These are phyloP conservation scores for Nemania bipapillata DNA, from an alignment of 2,329 filamentous ascomycete genomes.

Conservation along the genomic window DNA sequence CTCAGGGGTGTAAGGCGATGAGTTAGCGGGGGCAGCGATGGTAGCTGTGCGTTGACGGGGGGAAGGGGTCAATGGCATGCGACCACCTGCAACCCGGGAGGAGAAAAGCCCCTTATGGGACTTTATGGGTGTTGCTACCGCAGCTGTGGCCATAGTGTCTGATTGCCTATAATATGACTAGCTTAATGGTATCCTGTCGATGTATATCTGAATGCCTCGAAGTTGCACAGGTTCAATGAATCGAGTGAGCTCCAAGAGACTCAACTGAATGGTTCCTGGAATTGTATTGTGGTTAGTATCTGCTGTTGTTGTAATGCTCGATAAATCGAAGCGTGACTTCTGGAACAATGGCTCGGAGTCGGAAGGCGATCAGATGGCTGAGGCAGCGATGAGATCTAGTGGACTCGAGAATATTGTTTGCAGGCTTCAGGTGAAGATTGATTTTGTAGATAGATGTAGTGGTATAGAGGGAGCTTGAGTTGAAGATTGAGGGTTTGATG, in stretches of 20 bases:
- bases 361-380: constrained; percentile 61
- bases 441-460: constrained; percentile 38
- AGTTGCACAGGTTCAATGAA: constrained; percentile 56
- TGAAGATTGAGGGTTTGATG: constrained; percentile 39
- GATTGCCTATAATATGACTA: constrained; percentile 53
- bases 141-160: constrained; percentile 78
- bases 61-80: constrained; percentile 93
- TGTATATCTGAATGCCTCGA: constrained; percentile 61
- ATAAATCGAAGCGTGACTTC: constrained; percentile 60
- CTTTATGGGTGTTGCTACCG: constrained; percentile 91
- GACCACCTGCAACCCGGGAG: constrained; percentile 89
- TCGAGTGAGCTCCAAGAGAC: constrained; percentile 68
- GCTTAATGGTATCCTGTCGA: constrained; percentile 58
- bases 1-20: constrained; percentile 83
- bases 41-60: constrained; percentile 72
- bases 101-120: constrained; percentile 94
- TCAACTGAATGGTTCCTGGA: constrained; percentile 69
- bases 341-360: constrained; percentile 58
- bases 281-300: constrained; percentile 59
- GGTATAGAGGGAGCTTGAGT: constrained; percentile 17
- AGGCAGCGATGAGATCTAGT: constrained; percentile 61
- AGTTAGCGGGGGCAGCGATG: constrained; percentile 62
- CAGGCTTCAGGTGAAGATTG: constrained; percentile 41
- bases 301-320: constrained; percentile 57
- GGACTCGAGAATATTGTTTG: constrained; percentile 54